Percentiles rank a stretch among this genome's conserved stretches.
phyloP scores from a whole-genome alignment of 306 rosid genomes.

The Begonia peltatifolia region DNA sequence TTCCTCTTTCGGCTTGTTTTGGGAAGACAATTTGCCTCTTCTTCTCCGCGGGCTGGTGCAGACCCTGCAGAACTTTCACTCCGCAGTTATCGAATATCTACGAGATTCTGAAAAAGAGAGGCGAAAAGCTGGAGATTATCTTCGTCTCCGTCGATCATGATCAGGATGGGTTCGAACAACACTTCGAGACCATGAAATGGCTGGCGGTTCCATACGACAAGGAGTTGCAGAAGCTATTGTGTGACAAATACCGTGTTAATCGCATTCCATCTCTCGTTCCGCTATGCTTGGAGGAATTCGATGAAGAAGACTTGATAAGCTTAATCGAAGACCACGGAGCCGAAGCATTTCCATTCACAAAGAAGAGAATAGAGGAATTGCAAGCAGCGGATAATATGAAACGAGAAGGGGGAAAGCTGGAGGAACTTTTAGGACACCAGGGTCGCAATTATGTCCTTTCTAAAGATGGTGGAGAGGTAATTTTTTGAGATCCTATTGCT shows the following conservation, averaged over 20 bases:
- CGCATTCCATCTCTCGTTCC: constrained; percentile 70
- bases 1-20: constrained; percentile 46
- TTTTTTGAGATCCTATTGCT: neutral
- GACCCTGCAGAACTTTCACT: constrained; percentile 69
- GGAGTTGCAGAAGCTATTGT: constrained; percentile 42
- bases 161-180: constrained; percentile 43
- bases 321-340: constrained; percentile 77
- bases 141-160: constrained; percentile 58
- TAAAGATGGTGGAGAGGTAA: constrained; percentile 52
- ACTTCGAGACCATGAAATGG: constrained; percentile 76
- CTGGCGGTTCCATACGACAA: constrained; percentile 55
- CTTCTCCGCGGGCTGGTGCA: constrained; percentile 92
- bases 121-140: constrained; percentile 49
- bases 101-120: constrained; percentile 27
- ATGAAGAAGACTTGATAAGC: constrained; percentile 49
- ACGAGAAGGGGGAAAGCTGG: constrained; percentile 44
- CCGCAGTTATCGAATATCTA: constrained; percentile 55
- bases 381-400: constrained; percentile 49
- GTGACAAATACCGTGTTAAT: constrained; percentile 32
- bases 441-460: constrained; percentile 43
- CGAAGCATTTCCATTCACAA: constrained; percentile 84
- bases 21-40: constrained; percentile 62
- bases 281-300: constrained; percentile 25
- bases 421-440: constrained; percentile 44
- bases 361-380: constrained; percentile 44